These are phyloP conservation scores for Amanita rubescens DNA, from an alignment of 768 basidiomycete species.

Conservation along the genomic window DNA sequence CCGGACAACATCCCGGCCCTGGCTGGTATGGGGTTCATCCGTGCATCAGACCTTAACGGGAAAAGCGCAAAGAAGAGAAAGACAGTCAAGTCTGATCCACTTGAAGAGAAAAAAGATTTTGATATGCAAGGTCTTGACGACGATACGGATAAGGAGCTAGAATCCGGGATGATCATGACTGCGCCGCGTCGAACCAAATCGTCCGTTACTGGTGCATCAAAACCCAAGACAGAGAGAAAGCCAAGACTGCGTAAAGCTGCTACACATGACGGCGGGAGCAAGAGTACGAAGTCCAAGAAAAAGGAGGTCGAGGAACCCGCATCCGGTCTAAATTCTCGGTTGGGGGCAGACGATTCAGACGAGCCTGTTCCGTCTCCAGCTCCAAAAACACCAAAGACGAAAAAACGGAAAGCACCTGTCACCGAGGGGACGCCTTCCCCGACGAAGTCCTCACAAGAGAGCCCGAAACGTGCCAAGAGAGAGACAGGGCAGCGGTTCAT, in stretches of 20 bases:
- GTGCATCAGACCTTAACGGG: constrained; percentile 52
- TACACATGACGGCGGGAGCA: constrained; percentile 22
- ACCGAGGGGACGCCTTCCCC: not conserved
- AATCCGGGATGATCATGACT: constrained; percentile 39
- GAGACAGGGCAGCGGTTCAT: not conserved
- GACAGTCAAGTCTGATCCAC: constrained; percentile 27
- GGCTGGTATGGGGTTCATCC: constrained; percentile 67
- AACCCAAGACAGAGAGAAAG: constrained; percentile 24
- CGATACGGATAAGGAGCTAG: constrained; percentile 61
- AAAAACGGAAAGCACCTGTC: not conserved
- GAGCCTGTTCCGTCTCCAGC: constrained; percentile 32
- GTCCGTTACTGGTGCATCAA: constrained; percentile 20
- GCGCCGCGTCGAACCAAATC: constrained; percentile 48
- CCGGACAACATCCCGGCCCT: constrained; percentile 72
- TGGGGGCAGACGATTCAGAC: constrained; percentile 45
- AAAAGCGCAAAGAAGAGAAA: constrained; percentile 43
- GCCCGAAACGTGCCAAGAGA: not conserved
- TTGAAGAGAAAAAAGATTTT: constrained; percentile 27
- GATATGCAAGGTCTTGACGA: constrained; percentile 55
- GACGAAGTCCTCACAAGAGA: not conserved
- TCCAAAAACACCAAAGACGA: not conserved
- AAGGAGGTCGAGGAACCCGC: constrained; percentile 17
- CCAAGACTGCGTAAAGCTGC: constrained; percentile 36
- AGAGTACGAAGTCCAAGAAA: not conserved
- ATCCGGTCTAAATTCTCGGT: constrained; percentile 35